A percentile compares a stretch with the other conserved stretches of the same genome.
Evolutionary conservation across 2,329 filamentous ascomycete genomes (phyloP).

Genomic region (Dichotomopilus funicola): DNA sequence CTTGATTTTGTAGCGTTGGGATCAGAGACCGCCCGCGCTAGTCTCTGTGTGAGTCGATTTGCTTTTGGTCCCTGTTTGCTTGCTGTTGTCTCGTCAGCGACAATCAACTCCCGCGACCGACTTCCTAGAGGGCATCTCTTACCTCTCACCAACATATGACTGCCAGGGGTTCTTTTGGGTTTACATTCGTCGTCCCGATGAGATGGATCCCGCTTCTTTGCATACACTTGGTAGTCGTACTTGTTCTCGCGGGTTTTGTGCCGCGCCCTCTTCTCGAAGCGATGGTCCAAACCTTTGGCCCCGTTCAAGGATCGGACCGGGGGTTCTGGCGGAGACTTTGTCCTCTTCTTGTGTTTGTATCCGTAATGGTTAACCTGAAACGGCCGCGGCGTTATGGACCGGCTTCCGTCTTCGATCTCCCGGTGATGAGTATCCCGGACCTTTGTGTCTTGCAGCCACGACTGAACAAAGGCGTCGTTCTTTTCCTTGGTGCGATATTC

Average conservation of each 20-base stretch:
- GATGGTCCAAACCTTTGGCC: constrained; percentile 4
- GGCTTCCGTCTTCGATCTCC: background rate
- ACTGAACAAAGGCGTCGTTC: constrained; percentile 17
- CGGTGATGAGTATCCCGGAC: background rate
- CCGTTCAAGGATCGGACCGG: constrained; percentile 19
- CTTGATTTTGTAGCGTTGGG: background rate
- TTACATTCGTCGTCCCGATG: background rate
- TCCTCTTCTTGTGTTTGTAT: constrained; percentile 13
- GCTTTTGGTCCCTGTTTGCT: background rate
- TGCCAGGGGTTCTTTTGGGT: background rate
- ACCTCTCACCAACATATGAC: constrained; percentile 3
- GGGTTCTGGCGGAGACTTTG: constrained; percentile 4
- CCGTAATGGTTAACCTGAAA: background rate
- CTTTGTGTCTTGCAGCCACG: constrained; percentile 20
- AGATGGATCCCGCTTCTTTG: background rate
- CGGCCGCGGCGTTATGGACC: background rate
- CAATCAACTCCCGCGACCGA: no score
- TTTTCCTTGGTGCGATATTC: background rate
- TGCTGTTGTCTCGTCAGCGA: constrained; percentile 2
- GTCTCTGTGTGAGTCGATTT: background rate
- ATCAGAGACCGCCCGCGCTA: background rate
- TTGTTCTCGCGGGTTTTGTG: constrained; percentile 50
- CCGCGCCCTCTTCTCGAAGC: constrained; percentile 46
- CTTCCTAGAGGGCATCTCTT: background rate
- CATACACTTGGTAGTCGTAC: constrained; percentile 34